phyloP scores from a whole-genome alignment of 208 protist species.

The Wallacemonas sp. region DNA sequence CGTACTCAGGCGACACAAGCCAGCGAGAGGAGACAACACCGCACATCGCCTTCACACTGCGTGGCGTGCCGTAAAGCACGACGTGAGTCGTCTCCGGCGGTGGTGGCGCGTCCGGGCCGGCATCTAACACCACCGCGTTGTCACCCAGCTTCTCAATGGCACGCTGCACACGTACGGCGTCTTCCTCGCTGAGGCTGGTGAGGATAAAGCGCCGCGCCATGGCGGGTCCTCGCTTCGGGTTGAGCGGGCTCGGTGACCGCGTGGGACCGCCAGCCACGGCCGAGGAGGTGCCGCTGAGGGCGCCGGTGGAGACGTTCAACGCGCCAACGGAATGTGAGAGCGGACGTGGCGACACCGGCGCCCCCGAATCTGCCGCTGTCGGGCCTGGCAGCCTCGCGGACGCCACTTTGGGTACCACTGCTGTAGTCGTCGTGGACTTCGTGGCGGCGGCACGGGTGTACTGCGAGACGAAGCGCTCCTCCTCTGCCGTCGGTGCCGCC shows the following conservation, averaged over 20 bases:
- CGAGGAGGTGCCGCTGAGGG: constrained; percentile 53
- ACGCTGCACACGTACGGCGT: constrained; percentile 31
- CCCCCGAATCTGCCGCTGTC: constrained; percentile 5
- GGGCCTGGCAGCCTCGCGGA: neutral
- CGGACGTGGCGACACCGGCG: constrained; percentile 26
- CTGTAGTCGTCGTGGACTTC: neutral
- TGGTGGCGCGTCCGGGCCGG: constrained; percentile 60
- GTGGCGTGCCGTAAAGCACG: constrained; percentile 70
- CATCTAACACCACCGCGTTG: constrained; percentile 39
- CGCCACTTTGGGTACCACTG: neutral
- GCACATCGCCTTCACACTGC: constrained; percentile 82
- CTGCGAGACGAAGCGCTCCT: constrained; percentile 12
- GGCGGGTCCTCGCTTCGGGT: constrained; percentile 66
- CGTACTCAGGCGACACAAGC: constrained; percentile 77
- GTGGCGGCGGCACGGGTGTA: constrained; percentile 2
- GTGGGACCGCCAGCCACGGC: constrained; percentile 52
- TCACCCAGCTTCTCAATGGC: constrained; percentile 52
- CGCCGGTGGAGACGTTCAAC: neutral
- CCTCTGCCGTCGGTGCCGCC: too few relatives aligned
- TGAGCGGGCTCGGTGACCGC: constrained; percentile 77
- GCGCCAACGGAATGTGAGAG: constrained; percentile 5
- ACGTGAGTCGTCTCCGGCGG: constrained; percentile 67
- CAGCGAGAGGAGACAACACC: constrained; percentile 74
- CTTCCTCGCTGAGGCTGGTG: constrained; percentile 58
- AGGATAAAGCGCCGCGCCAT: constrained; percentile 68